Evolutionary conservation across 768 basidiomycete genomes (phyloP).

Genomic region (Hygrocybe coccinea): DNA sequence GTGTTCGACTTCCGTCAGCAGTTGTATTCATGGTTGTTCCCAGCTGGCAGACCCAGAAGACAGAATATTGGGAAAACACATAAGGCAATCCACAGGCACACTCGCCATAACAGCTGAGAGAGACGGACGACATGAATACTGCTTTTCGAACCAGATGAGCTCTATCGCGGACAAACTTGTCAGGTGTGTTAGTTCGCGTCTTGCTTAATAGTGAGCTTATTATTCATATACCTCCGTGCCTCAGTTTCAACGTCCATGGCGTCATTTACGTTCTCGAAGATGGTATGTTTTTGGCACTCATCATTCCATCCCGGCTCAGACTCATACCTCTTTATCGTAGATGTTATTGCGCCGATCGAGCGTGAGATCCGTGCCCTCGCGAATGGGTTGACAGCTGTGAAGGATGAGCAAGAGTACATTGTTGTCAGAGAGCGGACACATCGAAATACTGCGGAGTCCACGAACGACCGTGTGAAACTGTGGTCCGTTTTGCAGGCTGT

Average conservation of each 20-base stretch:
- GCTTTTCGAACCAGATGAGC: slow-evolving; percentile 99
- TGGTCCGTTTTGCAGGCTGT: slow-evolving; percentile 92
- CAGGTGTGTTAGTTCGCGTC: slow-evolving; percentile 95
- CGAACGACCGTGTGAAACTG: slow-evolving; percentile 96
- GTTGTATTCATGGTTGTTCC: slow-evolving; percentile 9
- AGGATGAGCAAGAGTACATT: slow-evolving; percentile 99
- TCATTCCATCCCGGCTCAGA: neutral
- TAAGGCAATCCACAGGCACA: slow-evolving; percentile 85
- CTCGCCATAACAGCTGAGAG: slow-evolving; percentile 79
- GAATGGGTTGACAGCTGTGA: slow-evolving; percentile 78
- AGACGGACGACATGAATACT: slow-evolving; percentile 90
- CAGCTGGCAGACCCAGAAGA: slow-evolving; percentile 80
- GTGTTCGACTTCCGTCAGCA: neutral
- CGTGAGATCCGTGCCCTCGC: slow-evolving; percentile 86
- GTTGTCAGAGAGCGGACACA: slow-evolving; percentile 90
- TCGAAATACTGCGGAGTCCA: slow-evolving; percentile 89
- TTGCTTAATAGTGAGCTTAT: slow-evolving; percentile 77
- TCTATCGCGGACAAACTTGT: slow-evolving; percentile 93
- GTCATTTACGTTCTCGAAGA: slow-evolving; percentile 91
- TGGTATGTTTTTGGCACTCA: slow-evolving; percentile 42
- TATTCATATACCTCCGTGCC: slow-evolving; percentile 81
- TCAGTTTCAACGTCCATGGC: slow-evolving; percentile 96
- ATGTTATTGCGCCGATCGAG: slow-evolving; percentile 91
- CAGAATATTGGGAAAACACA: slow-evolving; percentile 66
- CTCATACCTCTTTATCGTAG: slow-evolving; percentile 28